These are phyloP conservation scores for Fusarium tupiense DNA, from an alignment of 2,329 filamentous ascomycete species.

Conservation along the genomic window DNA sequence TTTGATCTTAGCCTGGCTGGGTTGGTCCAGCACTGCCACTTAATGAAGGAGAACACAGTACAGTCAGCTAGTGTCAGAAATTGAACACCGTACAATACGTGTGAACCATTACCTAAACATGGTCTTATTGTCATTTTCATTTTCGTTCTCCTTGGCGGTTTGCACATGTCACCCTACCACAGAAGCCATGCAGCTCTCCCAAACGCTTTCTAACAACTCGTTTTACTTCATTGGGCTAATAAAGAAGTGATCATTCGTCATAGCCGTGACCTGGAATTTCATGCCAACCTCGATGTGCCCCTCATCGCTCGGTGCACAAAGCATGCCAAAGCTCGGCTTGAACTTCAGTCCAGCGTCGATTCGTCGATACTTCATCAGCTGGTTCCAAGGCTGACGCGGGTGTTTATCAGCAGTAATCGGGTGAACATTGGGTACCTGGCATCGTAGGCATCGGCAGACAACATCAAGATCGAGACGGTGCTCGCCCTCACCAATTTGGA, in stretches of 20 bases:
- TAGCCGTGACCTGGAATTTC: constrained; percentile 65
- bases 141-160: background rate
- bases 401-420: constrained; percentile 69
- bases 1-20: background rate
- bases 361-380: constrained; percentile 67
- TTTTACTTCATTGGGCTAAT: constrained; percentile 42
- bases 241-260: constrained; percentile 62
- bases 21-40: background rate
- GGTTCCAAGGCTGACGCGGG: constrained; percentile 68
- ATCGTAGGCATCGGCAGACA: constrained; percentile 67
- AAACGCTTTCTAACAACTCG: background rate
- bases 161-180: background rate
- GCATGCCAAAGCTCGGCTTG: constrained; percentile 75
- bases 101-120: background rate
- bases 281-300: constrained; percentile 66
- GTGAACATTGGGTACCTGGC: constrained; percentile 72
- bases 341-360: constrained; percentile 69
- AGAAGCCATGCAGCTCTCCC: background rate
- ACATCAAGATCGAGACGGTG: constrained; percentile 61
- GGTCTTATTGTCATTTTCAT: background rate
- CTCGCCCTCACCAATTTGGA: constrained; percentile 53
- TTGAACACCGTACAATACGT: background rate
- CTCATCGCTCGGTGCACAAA: constrained; percentile 66
- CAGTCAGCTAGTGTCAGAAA: background rate
- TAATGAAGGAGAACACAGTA: background rate